Evolutionary conservation across 31 red algal species (phyloP), one percentile per base, ranked within the genome.

Genomic region (Porphyra umbilicalis): DNA sequence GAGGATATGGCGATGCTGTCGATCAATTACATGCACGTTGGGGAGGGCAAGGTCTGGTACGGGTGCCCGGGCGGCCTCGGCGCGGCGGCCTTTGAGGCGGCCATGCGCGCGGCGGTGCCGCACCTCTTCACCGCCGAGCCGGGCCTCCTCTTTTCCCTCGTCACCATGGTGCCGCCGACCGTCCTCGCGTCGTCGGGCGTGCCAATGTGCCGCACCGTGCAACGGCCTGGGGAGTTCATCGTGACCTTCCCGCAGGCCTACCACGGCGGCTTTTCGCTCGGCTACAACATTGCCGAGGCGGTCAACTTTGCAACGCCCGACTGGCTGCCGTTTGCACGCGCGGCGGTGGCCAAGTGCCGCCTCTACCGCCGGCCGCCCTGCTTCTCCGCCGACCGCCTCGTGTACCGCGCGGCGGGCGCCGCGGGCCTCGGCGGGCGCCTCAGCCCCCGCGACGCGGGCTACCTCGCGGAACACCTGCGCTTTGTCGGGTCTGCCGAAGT

Each of bases 281-380:
- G 96, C 30, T 98, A 79, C 57, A 98, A 92, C 77, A 76, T 90
- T 29, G 96, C 96, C 13, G 96, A 98, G 57, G 92, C 96, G 32
- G 96, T 98, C 20, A 98, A 95, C 39, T 95, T 89, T 85, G 89
- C 90, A 1, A 35, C 84, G 29, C 85, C 91, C 15, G 39, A 80
- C 37, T 97, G 95, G 95, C 83, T 97, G 6, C 87, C 90, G 6
- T 81, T 87, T 79, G 92, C 87, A 32, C 79, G 88, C 38, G 79
- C 83, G 71, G 92, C 92, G 20, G 57, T 71, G 57, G 57, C 6
- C 25, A 71, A 16, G 20, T 71, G 57, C 25, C 57, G 57, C 57
- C 2, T 29, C 20, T 71, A 71, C 57, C 57, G 57, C 6, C 57
- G 57, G 57, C 57, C 57, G 25, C 57, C 57, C 3, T 71, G 57